These are phyloP conservation scores for Xylaria sp. DNA, from an alignment of 2,329 filamentous ascomycete genomes.

Conservation along the genomic window DNA sequence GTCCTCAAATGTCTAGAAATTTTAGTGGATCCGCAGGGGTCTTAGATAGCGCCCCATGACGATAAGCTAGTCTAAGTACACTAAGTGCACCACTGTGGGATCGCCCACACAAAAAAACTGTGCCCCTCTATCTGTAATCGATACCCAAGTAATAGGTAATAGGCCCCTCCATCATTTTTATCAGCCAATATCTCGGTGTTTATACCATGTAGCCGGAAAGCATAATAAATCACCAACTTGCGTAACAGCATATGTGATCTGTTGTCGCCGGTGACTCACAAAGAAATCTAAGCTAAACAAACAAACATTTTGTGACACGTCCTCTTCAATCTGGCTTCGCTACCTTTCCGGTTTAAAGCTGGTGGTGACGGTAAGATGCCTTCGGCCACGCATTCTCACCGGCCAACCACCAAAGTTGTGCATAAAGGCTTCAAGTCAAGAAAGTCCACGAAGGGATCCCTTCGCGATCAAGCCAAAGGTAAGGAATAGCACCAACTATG, in stretches of 20 bases:
- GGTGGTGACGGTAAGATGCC: constrained; percentile 80
- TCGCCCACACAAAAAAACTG: constrained; percentile 36
- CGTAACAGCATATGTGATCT: background rate
- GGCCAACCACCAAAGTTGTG: constrained; percentile 87
- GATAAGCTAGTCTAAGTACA: constrained; percentile 23
- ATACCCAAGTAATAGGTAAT: constrained; percentile 3
- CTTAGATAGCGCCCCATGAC: constrained; percentile 16
- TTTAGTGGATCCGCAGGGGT: constrained; percentile 37
- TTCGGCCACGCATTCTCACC: constrained; percentile 82
- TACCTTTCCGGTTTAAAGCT: constrained; percentile 91
- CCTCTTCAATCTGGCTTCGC: constrained; percentile 68
- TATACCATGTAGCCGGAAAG: background rate
- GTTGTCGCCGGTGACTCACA: constrained; percentile 15
- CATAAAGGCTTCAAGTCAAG: constrained; percentile 94
- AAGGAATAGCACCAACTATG: constrained; percentile 23
- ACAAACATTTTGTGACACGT: constrained; percentile 15
- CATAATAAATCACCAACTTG: background rate
- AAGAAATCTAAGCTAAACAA: background rate
- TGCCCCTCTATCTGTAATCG: constrained; percentile 41
- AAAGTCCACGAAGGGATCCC: constrained; percentile 86
- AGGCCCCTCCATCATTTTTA: constrained; percentile 39
- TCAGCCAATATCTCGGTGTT: background rate
- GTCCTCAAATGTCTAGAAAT: constrained; percentile 33
- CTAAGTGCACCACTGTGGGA: constrained; percentile 5
- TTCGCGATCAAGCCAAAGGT: constrained; percentile 91